Conservation (phyloP, 768 basidiomycete species). For the Russula virescens region DNA sequence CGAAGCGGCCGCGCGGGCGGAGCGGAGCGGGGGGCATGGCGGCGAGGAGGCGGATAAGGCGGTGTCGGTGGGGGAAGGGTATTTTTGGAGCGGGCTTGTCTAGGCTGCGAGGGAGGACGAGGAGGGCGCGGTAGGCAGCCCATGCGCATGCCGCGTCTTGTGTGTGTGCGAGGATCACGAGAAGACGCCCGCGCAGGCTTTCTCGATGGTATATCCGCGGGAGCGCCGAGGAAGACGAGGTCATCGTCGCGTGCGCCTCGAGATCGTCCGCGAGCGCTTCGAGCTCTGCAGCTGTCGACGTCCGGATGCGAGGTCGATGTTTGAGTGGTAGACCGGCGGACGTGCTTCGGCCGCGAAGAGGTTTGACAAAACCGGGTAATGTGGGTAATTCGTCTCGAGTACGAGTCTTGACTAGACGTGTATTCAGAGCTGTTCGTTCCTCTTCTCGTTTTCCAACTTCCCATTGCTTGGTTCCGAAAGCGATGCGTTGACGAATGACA, state of each 20-base stretch:
- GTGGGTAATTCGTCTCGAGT: not conserved
- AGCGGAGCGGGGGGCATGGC: conserved; percentile 35
- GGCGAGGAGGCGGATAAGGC: conserved; percentile 55
- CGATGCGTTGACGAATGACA: conserved; percentile 16
- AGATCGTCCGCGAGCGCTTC: conserved; percentile 15
- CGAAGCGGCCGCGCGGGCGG: conserved; percentile 54
- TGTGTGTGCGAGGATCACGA: conserved; percentile 12
- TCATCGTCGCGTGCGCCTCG: conserved; percentile 1
- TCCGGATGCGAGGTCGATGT: conserved; percentile 3
- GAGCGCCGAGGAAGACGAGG: not conserved
- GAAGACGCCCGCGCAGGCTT: conserved; percentile 5
- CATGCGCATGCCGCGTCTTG: conserved; percentile 31
- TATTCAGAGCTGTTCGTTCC: not conserved
- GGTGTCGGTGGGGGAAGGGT: conserved; percentile 47
- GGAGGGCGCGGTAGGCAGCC: conserved; percentile 39
- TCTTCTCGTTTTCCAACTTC: not conserved
- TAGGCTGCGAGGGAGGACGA: conserved; percentile 22
- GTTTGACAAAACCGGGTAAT: conserved; percentile 7
- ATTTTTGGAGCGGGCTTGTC: conserved; percentile 21
- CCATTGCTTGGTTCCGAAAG: conserved; percentile 9
- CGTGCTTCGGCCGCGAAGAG: conserved; percentile 9
- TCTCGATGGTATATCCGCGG: conserved; percentile 6
- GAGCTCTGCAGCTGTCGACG: conserved; percentile 10
- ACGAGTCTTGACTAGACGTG: not conserved
- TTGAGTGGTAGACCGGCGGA: conserved; percentile 15